A percentile compares a stretch with the other conserved stretches of the same genome.
Conservation (phyloP, 2,329 filamentous ascomycete species). For the Fusarium armeniacum region DNA sequence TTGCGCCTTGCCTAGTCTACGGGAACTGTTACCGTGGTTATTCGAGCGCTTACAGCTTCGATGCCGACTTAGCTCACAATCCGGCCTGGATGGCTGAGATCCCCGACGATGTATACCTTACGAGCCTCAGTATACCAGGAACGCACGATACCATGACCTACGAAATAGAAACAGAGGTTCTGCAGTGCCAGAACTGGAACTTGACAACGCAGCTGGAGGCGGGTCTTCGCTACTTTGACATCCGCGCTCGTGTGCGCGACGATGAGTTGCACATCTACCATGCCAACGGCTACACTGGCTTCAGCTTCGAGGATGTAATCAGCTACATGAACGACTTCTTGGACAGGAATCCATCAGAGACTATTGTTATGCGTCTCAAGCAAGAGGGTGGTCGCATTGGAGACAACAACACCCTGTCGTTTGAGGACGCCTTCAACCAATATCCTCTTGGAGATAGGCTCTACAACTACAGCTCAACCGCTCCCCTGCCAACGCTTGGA, state of each 20-base stretch:
- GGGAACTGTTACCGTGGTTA: conserved; percentile 52
- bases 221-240: conserved; percentile 65
- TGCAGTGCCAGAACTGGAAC: conserved; percentile 64
- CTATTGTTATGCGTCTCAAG: conserved; percentile 66
- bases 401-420: conserved; percentile 55
- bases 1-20: conserved; percentile 50
- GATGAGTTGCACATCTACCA: conserved; percentile 64
- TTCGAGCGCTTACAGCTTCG: conserved; percentile 58
- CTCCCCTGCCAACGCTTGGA: conserved; percentile 60
- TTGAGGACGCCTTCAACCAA: conserved; percentile 61
- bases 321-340: conserved; percentile 62
- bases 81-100: conserved; percentile 61
- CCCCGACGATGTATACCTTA: conserved; percentile 58
- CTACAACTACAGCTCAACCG: conserved; percentile 52
- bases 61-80: conserved; percentile 53
- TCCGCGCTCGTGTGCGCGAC: conserved; percentile 61
- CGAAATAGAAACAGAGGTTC: conserved; percentile 52
- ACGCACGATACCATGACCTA: conserved; percentile 69
- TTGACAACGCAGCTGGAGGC: conserved; percentile 61
- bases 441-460: conserved; percentile 58
- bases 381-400: conserved; percentile 60
- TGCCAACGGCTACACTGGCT: conserved; percentile 60
- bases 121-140: conserved; percentile 64
- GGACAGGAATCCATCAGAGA: conserved; percentile 60
- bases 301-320: conserved; percentile 60